Evolutionary conservation across 805 yeast species (phyloP).

Genomic region (Candida endomychidarum): DNA sequence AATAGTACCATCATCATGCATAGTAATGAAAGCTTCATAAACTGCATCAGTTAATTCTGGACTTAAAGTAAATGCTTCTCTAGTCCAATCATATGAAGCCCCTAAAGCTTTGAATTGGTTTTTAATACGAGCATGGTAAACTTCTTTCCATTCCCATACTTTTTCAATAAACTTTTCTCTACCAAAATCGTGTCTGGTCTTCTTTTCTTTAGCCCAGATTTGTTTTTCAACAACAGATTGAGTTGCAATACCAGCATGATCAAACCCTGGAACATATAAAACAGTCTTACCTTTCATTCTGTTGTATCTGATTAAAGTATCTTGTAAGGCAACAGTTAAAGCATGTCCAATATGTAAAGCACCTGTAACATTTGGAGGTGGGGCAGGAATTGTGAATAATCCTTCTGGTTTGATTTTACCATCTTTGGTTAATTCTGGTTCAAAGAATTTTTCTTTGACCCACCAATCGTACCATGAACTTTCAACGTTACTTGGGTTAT

Average conservation of each 20-base stretch:
- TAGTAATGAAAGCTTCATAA: constrained; percentile 82
- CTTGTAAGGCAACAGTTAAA: constrained; percentile 91
- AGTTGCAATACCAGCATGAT: constrained; percentile 98
- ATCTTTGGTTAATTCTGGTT: constrained; percentile 76
- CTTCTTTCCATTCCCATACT: constrained; percentile 99
- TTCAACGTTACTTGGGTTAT: constrained; percentile 89
- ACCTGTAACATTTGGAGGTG: constrained; percentile 99
- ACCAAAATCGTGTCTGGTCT: constrained; percentile 93
- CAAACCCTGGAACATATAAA: constrained; percentile 92
- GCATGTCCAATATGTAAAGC: constrained; percentile 99
- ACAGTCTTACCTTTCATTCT: constrained; percentile 98
- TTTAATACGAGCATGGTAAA: constrained; percentile 83
- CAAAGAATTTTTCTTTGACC: constrained; percentile 82
- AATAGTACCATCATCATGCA: constrained; percentile 93
- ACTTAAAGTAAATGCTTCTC: constrained; percentile 91
- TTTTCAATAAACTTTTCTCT: constrained; percentile 84
- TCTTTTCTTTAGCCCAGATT: constrained; percentile 81
- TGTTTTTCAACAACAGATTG: constrained; percentile 98
- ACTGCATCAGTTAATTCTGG: constrained; percentile 79
- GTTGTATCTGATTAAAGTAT: constrained; percentile 86
- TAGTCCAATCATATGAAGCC: constrained; percentile 94
- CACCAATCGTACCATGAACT: constrained; percentile 99
- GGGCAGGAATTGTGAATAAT: constrained; percentile 89
- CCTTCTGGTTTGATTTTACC: constrained; percentile 84
- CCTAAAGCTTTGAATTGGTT: constrained; percentile 83